A percentile compares a stretch with the other conserved stretches of the same genome.
Evolutionary conservation across 148 eudicot genomes (phyloP).

Genomic region (Nepenthes gracilis): DNA sequence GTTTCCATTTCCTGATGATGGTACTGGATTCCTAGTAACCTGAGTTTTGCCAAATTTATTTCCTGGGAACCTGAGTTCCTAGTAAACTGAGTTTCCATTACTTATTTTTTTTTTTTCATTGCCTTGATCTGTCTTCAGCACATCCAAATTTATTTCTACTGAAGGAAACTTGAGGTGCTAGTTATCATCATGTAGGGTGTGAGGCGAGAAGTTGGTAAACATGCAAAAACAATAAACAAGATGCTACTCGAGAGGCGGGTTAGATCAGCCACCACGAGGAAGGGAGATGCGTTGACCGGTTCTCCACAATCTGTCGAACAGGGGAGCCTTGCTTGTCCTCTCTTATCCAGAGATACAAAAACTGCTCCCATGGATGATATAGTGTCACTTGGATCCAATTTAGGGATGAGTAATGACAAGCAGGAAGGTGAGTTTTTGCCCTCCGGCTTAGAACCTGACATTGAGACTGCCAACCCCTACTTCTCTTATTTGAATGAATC

Average conservation of each 20-base stretch:
- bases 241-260: slow-evolving; percentile 18
- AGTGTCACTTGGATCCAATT: slow-evolving; percentile 13
- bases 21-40: too few relatives aligned
- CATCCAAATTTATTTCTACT: too few relatives aligned
- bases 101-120: too few relatives aligned
- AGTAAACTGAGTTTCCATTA: too few relatives aligned
- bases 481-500: slow-evolving; percentile 43
- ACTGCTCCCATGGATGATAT: slow-evolving; percentile 5
- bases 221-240: slow-evolving; percentile 68
- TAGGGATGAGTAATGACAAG: slow-evolving; percentile 6
- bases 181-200: slow-evolving; percentile 49
- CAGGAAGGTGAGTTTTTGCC: neutral
- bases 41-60: too few relatives aligned
- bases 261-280: slow-evolving; percentile 14
- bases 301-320: slow-evolving; percentile 3
- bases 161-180: too few relatives aligned
- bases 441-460: slow-evolving; percentile 7
- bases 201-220: slow-evolving; percentile 81
- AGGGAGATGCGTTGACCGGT: slow-evolving; percentile 6
- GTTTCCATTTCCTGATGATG: too few relatives aligned
- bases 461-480: neutral
- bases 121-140: too few relatives aligned
- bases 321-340: slow-evolving; percentile 11
- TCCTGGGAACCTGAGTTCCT: too few relatives aligned
- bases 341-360: slow-evolving; percentile 15